These are phyloP conservation scores for Wickerhamiella hasegawae DNA, from an alignment of 805 yeast species.

Conservation along the genomic window DNA sequence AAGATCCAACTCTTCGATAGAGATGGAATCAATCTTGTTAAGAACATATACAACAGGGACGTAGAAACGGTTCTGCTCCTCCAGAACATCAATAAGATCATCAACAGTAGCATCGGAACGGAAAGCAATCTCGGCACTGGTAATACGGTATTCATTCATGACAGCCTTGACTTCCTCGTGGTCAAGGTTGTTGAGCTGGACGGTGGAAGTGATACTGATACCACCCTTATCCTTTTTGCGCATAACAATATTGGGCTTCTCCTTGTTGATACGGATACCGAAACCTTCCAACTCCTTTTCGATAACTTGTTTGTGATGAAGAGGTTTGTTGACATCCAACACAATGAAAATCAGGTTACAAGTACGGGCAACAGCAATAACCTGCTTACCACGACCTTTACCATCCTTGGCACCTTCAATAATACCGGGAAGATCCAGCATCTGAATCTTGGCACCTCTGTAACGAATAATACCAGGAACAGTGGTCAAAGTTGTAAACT, in stretches of 20 bases:
- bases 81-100: constrained; percentile 86
- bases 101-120: constrained; percentile 97
- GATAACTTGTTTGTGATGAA: constrained; percentile 83
- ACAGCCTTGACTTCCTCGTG: constrained; percentile 92
- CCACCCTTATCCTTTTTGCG: constrained; percentile 96
- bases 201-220: constrained; percentile 81
- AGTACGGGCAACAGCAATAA: constrained; percentile 97
- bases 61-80: constrained; percentile 77
- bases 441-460: constrained; percentile 94
- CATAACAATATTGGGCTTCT: constrained; percentile 83
- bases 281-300: constrained; percentile 95
- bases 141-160: constrained; percentile 85
- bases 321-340: constrained; percentile 88
- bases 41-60: constrained; percentile 91
- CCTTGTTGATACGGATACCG: constrained; percentile 84
- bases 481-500: constrained; percentile 92
- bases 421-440: constrained; percentile 96
- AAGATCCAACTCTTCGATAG: constrained; percentile 82
- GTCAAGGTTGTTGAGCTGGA: constrained; percentile 79
- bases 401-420: constrained; percentile 97
- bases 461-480: constrained; percentile 94
- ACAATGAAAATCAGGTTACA: constrained; percentile 88
- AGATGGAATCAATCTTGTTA: constrained; percentile 90
- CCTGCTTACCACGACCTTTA: constrained; percentile 96
- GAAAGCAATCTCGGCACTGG: constrained; percentile 90